A percentile compares a stretch with the other conserved stretches of the same genome.
phyloP scores from a whole-genome alignment of 148 eudicot genomes.

The Dianthus caryophyllus region DNA sequence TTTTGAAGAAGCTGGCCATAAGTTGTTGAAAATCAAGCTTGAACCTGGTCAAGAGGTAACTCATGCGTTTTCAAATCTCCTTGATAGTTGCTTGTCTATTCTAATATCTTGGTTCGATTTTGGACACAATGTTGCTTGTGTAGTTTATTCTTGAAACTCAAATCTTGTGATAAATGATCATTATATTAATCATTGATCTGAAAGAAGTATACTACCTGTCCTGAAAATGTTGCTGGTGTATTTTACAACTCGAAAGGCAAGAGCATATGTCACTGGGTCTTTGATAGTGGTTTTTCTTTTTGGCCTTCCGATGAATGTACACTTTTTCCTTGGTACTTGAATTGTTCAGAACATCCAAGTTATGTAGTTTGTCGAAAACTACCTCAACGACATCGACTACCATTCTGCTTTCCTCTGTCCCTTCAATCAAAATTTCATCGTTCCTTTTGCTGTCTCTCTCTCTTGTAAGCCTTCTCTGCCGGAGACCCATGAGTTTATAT shows the following conservation, averaged over 20 bases:
- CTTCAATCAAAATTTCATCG: too few species aligned
- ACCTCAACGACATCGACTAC: too few species aligned
- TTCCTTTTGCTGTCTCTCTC: too few species aligned
- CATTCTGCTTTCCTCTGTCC: too few species aligned
- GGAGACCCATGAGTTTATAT: too few species aligned
- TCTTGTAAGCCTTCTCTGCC: too few species aligned
- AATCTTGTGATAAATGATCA: not conserved
- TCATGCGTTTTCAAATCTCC: not conserved
- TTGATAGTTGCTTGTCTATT: not conserved
- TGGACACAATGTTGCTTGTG: not conserved
- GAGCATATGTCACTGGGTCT: not conserved
- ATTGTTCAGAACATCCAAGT: too few species aligned
- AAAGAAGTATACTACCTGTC: not conserved
- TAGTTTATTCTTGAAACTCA: not conserved
- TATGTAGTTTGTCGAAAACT: too few species aligned
- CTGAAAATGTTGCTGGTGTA: not conserved
- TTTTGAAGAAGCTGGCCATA: slow-evolving; percentile 98
- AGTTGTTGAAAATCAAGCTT: slow-evolving; percentile 80
- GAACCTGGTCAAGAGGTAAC: slow-evolving; percentile 98
- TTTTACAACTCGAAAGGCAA: not conserved
- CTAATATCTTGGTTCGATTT: not conserved
- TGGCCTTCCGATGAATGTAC: not conserved
- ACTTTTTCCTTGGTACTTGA: not conserved
- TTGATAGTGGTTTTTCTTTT: not conserved
- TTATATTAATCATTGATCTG: not conserved